These are phyloP conservation scores for Hygrocybe punicea DNA, from an alignment of 768 basidiomycete species.

Conservation along the genomic window DNA sequence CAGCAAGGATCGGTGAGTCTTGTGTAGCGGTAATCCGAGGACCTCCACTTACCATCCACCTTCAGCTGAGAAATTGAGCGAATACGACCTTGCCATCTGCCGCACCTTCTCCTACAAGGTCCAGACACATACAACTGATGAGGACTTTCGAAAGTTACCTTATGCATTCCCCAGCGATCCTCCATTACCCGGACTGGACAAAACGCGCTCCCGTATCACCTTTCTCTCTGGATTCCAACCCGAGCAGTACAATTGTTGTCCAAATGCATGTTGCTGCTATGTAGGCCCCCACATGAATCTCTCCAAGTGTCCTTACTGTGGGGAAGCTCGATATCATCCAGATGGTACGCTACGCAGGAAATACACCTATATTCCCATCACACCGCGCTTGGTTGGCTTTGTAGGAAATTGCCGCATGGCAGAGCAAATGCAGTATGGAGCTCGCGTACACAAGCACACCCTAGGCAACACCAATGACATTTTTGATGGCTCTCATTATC, in stretches of 20 bases:
- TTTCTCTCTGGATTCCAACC: constrained; percentile 35
- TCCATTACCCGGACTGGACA: constrained; percentile 16
- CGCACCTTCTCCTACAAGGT: constrained; percentile 30
- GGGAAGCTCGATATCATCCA: constrained; percentile 22
- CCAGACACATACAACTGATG: constrained; percentile 23
- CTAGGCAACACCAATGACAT: constrained; percentile 28
- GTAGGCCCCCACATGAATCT: constrained; percentile 29
- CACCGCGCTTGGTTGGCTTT: constrained; percentile 31
- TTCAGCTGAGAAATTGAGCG: constrained; percentile 20
- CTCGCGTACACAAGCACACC: constrained; percentile 7
- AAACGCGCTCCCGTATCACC: constrained; percentile 17
- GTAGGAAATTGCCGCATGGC: constrained; percentile 21
- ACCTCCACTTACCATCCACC: background rate
- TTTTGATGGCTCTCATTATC: constrained; percentile 34
- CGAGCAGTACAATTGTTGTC: constrained; percentile 39
- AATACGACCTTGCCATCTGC: constrained; percentile 24
- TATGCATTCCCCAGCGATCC: constrained; percentile 20
- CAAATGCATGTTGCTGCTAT: constrained; percentile 40
- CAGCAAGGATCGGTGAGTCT: constrained; percentile 16
- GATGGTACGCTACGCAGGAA: constrained; percentile 19
- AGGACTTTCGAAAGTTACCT: constrained; percentile 24
- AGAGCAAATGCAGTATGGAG: constrained; percentile 28
- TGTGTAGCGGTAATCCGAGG: background rate
- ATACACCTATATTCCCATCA: constrained; percentile 41
- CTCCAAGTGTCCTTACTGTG: constrained; percentile 36